Base-by-base conservation (phyloP, 345 rosid species). In the Pistacia integerrima region DNA sequence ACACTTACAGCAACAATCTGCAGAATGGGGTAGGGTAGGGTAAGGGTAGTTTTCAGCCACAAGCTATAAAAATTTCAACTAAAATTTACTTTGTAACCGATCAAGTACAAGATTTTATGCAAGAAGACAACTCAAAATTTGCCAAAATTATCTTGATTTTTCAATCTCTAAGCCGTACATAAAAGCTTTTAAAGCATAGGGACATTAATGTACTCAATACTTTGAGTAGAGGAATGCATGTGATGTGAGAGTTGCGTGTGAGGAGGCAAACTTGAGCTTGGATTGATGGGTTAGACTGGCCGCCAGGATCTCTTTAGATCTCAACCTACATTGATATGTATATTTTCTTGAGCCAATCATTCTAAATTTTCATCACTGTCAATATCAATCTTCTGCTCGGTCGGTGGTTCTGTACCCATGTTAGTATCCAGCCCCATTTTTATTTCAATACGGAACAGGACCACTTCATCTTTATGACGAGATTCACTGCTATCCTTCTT, bases 401-500 rank as follows among this genome's bases (percentile, higher is more conserved):
- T 74, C 1, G 18, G 48, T 51, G 64, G 67, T 52, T 74, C 59
- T 73, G 64, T 46, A 63, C 51, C 65, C 78, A 46, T 51, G 69
- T 28, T 71, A 13, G 59, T 11, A 71, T 62, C 66, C 70, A 57
- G 36, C 64, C 77, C 41, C 66, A 13, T 8, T n/a, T 46, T 52
- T 20, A 38, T 17, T 11, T 54, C 62, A 12, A 44, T 67, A 3
- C 12, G 10, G 55, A 8, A 68, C 22, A 49, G 82, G 86, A 76
- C 82, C 84, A 76, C 80, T 28, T 30, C 63, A 20, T 44, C 81
- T 76, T 11, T 65, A 14, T 2, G 8, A 60, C 71, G 78, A 76
- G 78, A 76, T 78, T 82, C 79, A 70, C 12, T 36, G 41, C 64
- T 64, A 69, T 78, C 84, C 49, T 55, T 38, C 56, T 62, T 5